Evolutionary conservation across 2,329 filamentous ascomycete genomes (phyloP).

Genomic region (Ophiostoma australiae): DNA sequence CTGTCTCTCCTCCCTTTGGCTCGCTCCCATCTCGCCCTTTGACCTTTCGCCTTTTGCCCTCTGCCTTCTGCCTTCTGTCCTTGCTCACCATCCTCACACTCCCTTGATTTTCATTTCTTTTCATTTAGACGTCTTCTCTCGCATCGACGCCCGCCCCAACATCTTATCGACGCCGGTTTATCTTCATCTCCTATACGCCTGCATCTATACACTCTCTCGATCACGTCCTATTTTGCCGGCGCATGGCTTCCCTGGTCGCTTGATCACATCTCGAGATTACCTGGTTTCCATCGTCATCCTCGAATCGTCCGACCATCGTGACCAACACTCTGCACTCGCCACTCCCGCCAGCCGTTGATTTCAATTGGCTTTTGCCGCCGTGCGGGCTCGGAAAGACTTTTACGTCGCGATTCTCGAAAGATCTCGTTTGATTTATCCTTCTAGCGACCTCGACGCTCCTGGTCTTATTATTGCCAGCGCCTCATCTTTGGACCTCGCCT

Average conservation of each 20-base stretch:
- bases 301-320: conserved; percentile 12
- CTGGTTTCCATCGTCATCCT: background rate
- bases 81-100: conserved; percentile 10
- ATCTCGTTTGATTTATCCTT: background rate
- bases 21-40: conserved; percentile 4
- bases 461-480: background rate
- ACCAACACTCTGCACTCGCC: background rate
- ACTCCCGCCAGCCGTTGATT: background rate
- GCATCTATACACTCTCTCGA: background rate
- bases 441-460: background rate
- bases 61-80: background rate
- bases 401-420: background rate
- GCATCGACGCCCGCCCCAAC: background rate
- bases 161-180: background rate
- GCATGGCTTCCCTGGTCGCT: background rate
- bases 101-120: conserved; percentile 2
- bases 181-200: background rate
- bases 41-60: background rate
- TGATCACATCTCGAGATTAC: background rate
- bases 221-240: background rate
- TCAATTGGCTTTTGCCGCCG: background rate
- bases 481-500: background rate
- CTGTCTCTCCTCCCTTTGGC: background rate
- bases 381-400: background rate
- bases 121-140: background rate